Evolutionary conservation across 2,329 filamentous ascomycete species (phyloP), one percentile per base, ranked within the genome.

Genomic region (Didymella exigua): DNA sequence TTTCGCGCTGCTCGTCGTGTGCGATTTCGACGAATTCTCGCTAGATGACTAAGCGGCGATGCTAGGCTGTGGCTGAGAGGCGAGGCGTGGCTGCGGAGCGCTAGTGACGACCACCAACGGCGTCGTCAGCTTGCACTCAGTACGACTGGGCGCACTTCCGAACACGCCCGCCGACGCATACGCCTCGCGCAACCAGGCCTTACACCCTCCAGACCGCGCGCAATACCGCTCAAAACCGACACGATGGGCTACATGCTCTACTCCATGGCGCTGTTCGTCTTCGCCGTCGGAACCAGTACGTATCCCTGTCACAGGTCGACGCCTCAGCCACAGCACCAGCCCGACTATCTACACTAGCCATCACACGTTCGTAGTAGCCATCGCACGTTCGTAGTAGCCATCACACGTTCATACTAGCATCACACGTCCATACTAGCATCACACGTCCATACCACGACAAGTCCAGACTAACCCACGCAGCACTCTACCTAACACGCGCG

Each of bases 241-340:
- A 77, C 66, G 65, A 96, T 96, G 91, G 82, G 79, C 60, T 95
- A 93, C 79, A 74, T 96, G 61, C 85, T 96, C 78, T 96, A 92
- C 79, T 86, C 85, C 66, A 75, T 93, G 61, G 86, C 85, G 69
- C 84, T 96, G 73, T 75, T 88, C 65, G 82, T 89, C 71, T 81
- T 96, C 68, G 71, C 93, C 65, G 70, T 84, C 62, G 88, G 87
- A 56, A 95, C 91, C 51, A 78, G 87, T 89, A 81, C 57, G 78
- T 34, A 37, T 41, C 44, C 54, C 42, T 23, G 9, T 11, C 26
- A n/a, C n/a, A 19, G 16, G 5, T 13, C n/a, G 33, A 21, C 3
- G 21, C 33, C 33, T 26, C 24, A 21, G 33, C 33, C n/a, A 19
- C 41, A 13, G 16, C 48, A 31, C 58, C 48, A 49, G 51, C 61